Evolutionary conservation across 1,284 basidiomycete species (phyloP).

Genomic region (Cerrena zonata): DNA sequence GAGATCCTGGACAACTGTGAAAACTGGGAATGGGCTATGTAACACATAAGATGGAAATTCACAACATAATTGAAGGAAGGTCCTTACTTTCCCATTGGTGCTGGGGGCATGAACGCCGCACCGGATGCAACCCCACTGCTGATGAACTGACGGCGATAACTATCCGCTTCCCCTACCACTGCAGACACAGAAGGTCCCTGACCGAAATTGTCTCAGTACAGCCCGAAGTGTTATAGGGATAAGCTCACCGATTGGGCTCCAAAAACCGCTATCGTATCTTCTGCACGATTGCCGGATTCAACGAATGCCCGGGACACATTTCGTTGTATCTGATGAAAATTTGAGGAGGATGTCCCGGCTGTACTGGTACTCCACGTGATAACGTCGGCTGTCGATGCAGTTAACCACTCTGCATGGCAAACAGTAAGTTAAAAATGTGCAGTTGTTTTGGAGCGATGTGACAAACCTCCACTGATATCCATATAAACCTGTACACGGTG

Average conservation of each 20-base stretch:
- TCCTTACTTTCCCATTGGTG: not conserved
- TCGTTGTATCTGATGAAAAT: slow-evolving; percentile 16
- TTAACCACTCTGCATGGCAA: slow-evolving; percentile 9
- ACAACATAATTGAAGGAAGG: not conserved
- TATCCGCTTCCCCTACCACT: not conserved
- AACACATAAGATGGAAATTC: not conserved
- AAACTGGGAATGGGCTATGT: slow-evolving; percentile 17
- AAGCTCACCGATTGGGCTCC: not conserved
- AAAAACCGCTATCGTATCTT: slow-evolving; percentile 14
- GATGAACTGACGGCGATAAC: not conserved
- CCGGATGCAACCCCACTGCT: not conserved
- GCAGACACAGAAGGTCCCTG: not conserved
- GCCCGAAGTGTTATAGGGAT: too few relatives aligned
- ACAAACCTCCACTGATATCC: slow-evolving; percentile 29
- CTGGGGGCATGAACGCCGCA: not conserved
- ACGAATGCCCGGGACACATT: slow-evolving; percentile 11
- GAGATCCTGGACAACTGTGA: slow-evolving; percentile 18
- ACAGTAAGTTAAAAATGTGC: not conserved
- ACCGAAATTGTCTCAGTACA: too few relatives aligned
- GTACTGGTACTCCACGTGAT: not conserved
- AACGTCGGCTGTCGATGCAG: not conserved
- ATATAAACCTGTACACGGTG: slow-evolving; percentile 31
- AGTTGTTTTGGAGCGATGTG: not conserved
- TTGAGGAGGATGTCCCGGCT: slow-evolving; percentile 8
- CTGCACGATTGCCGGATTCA: slow-evolving; percentile 19